phyloP scores from a whole-genome alignment of 805 yeast genomes.

The Hanseniaspora taiwanica region DNA sequence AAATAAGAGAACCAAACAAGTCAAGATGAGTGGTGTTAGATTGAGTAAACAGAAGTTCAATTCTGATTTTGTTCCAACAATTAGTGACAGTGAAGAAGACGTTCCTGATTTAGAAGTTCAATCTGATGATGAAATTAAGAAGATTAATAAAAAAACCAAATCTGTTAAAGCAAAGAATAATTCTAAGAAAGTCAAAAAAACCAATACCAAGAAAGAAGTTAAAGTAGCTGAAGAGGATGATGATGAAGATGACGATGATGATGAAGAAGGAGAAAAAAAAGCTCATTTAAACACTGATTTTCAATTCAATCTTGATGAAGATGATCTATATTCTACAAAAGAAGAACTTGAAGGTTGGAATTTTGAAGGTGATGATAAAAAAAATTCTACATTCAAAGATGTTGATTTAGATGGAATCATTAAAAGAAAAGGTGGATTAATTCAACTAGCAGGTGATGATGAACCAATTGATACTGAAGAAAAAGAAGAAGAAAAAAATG shows the following conservation, averaged over 20 bases:
- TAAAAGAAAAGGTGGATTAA: constrained; percentile 71
- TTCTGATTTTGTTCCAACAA: constrained; percentile 50
- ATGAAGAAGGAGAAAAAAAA: constrained; percentile 27
- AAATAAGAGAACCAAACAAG: no score
- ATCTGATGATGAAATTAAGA: constrained; percentile 27
- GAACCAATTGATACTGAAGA: constrained; percentile 27
- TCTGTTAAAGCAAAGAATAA: constrained; percentile 13
- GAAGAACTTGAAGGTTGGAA: constrained; percentile 71
- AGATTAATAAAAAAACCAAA: neutral
- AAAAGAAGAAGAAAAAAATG: constrained; percentile 33
- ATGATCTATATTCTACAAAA: constrained; percentile 26
- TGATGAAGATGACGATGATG: constrained; percentile 25
- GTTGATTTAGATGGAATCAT: constrained; percentile 85
- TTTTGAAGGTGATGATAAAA: constrained; percentile 35
- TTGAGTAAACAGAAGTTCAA: constrained; percentile 11
- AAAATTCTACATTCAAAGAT: constrained; percentile 28
- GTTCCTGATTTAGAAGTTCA: constrained; percentile 38
- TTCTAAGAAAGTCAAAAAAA: constrained; percentile 13
- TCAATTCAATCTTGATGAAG: constrained; percentile 52
- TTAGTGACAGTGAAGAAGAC: constrained; percentile 66
- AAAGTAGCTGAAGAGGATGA: constrained; percentile 14
- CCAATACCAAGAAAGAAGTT: constrained; percentile 13
- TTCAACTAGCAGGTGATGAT: constrained; percentile 36
- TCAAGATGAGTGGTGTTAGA: neutral
- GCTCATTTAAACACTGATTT: constrained; percentile 64